Base-by-base conservation (phyloP, 257 asterid species). In the Ajuga chamaepitys region DNA sequence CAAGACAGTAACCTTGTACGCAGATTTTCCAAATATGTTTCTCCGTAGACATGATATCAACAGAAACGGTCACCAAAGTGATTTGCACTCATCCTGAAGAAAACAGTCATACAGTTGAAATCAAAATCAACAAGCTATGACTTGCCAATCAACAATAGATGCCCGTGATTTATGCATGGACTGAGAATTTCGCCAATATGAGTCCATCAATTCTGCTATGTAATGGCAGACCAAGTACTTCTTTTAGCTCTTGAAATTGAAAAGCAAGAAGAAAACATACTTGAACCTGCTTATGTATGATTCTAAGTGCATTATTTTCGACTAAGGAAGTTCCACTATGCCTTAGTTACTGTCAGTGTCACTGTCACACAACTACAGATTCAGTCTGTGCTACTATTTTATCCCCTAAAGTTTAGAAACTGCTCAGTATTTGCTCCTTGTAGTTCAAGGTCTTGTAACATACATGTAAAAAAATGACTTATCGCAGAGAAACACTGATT, bases 61-160 rank as follows among this genome's bases (percentile, higher is more conserved):
- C 32, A 64, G 24, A 22, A 14, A 30, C 4, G 12, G 46, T 41
- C 53, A n/a, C 9, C 7, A 3, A 34, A 48, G 30, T 47, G 62
- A 38, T 64, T 41, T 7, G 68, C 70, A 40, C 32, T 45, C 44
- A 20, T 62, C 64, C 72, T 62, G 63, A 42, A 54, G 42, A 55
- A 28, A 47, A 42, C 5, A 67, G 3, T 44, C 32, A 47, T 9
- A 11, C 0, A 38, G 21, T 20, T 34, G 30, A 44, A 45, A 57
- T 46, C 20, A 48, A 17, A 60, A 42, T 65, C 53, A 40, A 50
- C 11, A 51, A 55, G 40, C 32, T 46, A 34, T 7, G 28, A 20
- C 42, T 42, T 44, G 48, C 45, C 32, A 18, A 38, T 52, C 30
- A n/a, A 22, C n/a, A 12, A 51, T 34, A 65, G 25, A n/a, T 30